Base-by-base conservation (phyloP, 2,329 filamentous ascomycete species). In the Diaporthe sp. region DNA sequence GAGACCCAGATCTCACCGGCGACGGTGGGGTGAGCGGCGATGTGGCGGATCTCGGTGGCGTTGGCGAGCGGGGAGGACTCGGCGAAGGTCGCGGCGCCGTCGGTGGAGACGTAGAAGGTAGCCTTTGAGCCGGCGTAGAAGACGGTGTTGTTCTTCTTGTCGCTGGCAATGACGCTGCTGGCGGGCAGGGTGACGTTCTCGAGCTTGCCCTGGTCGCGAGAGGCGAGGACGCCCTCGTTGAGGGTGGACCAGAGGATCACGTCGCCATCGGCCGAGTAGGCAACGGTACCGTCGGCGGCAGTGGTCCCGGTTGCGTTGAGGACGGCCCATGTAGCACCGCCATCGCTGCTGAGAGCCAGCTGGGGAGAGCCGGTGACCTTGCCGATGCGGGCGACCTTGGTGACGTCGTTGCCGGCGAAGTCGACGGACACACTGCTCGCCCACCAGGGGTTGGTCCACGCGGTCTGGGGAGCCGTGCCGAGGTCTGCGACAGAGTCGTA, bases 1-100 rank as follows among this genome's bases (percentile, higher is more conserved):
- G 89, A 90, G 2, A 89, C 89, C 82, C 87, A 90, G 71, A 94
- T 86, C 71, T 92, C 89, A 10, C 93, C 92, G 0, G 90, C 89
- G 17, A 85, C 84, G 9, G 87, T 85, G 0, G 91, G 91, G 77
- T 92, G 87, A 0, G 86, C 86, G 19, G 88, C 89, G 13, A 94
- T 86, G 49, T 88, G 86, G 55, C 91, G 91, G 74, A 93, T 84
- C 25, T 84, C 80, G 2, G 82, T 85, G 6, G 84, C 85, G n/a
- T 83, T 82, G 5, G 81, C 83, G 0, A 89, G 80, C 0, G 84
- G 78, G 0, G 77, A 81, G 0, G 77, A 82, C 9, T 82, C 79
- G 4, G 83, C 78, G 77, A 91, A 91, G 13, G 86, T 87, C 0
- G 82, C 78, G 1, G 85, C 90, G 0, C 81, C 82, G 79, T 91